Evolutionary conservation across 805 yeast genomes (phyloP).

Genomic region (Starmerella apis): DNA sequence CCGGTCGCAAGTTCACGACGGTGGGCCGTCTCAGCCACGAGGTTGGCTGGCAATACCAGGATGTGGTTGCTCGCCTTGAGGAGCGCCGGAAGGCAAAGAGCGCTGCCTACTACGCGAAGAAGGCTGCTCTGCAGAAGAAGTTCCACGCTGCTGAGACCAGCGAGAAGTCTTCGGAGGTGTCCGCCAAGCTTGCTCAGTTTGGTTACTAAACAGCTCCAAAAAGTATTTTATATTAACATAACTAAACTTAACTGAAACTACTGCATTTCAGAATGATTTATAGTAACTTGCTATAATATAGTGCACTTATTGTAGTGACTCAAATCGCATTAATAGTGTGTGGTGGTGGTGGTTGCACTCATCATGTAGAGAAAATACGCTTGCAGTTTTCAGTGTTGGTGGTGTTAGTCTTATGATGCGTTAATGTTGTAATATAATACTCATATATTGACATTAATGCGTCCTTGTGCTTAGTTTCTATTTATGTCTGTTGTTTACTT

Average conservation of each 20-base stretch:
- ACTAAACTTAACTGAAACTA: slow-evolving; percentile 9
- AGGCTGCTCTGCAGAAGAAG: slow-evolving; percentile 93
- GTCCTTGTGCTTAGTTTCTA: no score
- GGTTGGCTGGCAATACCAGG: slow-evolving; percentile 99
- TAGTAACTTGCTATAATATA: not conserved
- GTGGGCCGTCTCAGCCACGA: slow-evolving; percentile 91
- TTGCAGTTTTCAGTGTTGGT: not conserved
- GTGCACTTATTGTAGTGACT: not conserved
- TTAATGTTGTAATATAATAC: no score
- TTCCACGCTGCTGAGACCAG: slow-evolving; percentile 74
- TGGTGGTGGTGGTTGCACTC: no score
- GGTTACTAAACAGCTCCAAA: slow-evolving; percentile 64
- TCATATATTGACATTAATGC: no score
- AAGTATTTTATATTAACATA: slow-evolving; percentile 22
- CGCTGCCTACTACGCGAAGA: slow-evolving; percentile 98
- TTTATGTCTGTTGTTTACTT: no score
- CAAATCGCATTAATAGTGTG: not conserved
- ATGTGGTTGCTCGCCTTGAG: slow-evolving; percentile 93
- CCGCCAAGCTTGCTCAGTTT: slow-evolving; percentile 87
- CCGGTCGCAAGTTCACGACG: slow-evolving; percentile 99
- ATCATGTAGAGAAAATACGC: no score
- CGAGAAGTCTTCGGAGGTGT: slow-evolving; percentile 81
- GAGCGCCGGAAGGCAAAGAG: slow-evolving; percentile 98
- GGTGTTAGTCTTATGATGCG: not conserved
- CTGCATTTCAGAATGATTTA: slow-evolving; percentile 3